These are phyloP conservation scores for Blyttiomyces sp. DNA, from an alignment of 371 early-diverging fungal species.

Conservation along the genomic window DNA sequence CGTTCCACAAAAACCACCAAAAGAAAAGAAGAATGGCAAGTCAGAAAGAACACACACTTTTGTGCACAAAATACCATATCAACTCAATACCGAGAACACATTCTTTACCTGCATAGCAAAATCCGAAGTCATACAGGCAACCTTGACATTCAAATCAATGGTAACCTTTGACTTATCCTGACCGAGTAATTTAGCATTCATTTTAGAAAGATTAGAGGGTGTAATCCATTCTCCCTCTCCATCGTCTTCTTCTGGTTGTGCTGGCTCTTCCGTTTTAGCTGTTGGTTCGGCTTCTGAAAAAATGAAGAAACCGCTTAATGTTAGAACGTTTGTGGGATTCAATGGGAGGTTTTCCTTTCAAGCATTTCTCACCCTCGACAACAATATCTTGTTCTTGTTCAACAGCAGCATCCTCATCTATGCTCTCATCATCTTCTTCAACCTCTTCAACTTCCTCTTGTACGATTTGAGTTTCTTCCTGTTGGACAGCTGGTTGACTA, in stretches of 20 bases:
- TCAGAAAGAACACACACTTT: background rate
- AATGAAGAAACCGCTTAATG: conserved; percentile 16
- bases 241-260: conserved; percentile 37
- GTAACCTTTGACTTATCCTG: conserved; percentile 31
- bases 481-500: too few relatives aligned
- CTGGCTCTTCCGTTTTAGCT: too few relatives aligned
- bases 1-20: background rate
- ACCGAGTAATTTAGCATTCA: conserved; percentile 39
- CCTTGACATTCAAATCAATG: conserved; percentile 44
- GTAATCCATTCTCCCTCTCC: conserved; percentile 91
- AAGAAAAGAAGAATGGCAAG: background rate
- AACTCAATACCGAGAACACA: background rate
- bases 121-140: conserved; percentile 91
- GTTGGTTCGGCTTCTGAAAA: too few relatives aligned
- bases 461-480: too few relatives aligned
- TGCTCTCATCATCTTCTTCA: conserved; percentile 49
- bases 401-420: conserved; percentile 27
- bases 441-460: background rate
- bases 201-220: conserved; percentile 75
- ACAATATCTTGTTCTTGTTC: background rate
- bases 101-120: conserved; percentile 86
- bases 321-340: conserved; percentile 16
- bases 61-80: background rate
- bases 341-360: too few relatives aligned
- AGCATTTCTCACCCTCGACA: too few relatives aligned